These are phyloP conservation scores for Lodderomyces orthopsilosis DNA, from an alignment of 1,139 yeast genomes.

Conservation along the genomic window DNA sequence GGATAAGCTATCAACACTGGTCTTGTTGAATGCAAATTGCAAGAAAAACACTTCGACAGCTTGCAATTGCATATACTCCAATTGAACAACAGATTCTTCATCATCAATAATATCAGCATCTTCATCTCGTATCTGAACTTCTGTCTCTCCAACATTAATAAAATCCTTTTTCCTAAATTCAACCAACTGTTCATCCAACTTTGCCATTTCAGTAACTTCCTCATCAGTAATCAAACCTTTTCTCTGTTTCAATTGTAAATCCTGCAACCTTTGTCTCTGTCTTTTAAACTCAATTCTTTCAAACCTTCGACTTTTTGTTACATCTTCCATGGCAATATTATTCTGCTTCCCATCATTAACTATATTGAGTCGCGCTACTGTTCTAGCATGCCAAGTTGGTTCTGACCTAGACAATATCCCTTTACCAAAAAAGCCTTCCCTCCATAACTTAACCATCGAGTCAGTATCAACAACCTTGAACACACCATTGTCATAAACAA, in stretches of 20 bases:
- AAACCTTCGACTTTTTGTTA: conserved; percentile 69
- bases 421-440: conserved; percentile 89
- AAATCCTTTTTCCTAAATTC: conserved; percentile 19
- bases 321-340: conserved; percentile 61
- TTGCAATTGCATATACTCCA: conserved; percentile 73
- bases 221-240: conserved; percentile 21
- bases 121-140: conserved; percentile 9
- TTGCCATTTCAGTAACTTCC: conserved; percentile 27
- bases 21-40: conserved; percentile 45
- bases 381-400: conserved; percentile 81
- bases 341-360: conserved; percentile 16
- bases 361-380: conserved; percentile 43
- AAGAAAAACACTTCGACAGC: conserved; percentile 76
- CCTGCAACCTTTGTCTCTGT: conserved; percentile 42
- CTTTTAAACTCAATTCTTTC: conserved; percentile 72
- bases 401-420: conserved; percentile 88
- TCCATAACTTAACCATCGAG: conserved; percentile 69
- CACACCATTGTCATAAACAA: conserved; percentile 28
- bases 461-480: conserved; percentile 45
- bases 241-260: conserved; percentile 30
- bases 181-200: conserved; percentile 23
- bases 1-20: conserved; percentile 21
- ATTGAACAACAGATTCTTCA: conserved; percentile 34
- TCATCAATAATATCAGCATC: conserved; percentile 18
- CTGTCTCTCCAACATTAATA: conserved; percentile 8